These are phyloP conservation scores for Sesbania bispinosa DNA, from an alignment of 306 rosid species.

Conservation along the genomic window DNA sequence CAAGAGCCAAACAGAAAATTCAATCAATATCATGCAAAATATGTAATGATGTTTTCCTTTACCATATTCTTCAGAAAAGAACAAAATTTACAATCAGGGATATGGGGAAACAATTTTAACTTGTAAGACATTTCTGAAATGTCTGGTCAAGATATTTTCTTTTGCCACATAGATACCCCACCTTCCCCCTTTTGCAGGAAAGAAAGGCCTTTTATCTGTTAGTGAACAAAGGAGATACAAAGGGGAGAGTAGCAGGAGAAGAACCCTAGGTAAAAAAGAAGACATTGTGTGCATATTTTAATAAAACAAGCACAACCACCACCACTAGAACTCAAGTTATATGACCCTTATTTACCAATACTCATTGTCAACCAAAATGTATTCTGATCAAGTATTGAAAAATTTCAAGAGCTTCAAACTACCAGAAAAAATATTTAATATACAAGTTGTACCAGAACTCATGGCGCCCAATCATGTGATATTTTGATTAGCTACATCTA, in stretches of 20 bases:
- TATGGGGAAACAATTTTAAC: not conserved
- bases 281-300: not conserved
- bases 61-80: not conserved
- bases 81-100: not conserved
- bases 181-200: not conserved
- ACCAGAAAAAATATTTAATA: not conserved
- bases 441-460: not conserved
- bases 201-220: not conserved
- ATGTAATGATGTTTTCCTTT: conserved; percentile 10
- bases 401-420: not conserved
- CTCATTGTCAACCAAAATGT: conserved; percentile 6
- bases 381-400: not conserved
- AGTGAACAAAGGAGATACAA: not conserved
- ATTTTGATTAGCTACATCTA: not conserved
- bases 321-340: not conserved
- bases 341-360: not conserved
- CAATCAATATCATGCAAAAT: not conserved
- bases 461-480: not conserved
- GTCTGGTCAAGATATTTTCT: not conserved
- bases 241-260: not conserved
- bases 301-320: not conserved
- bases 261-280: not conserved
- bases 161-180: not conserved
- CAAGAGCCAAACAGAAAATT: not conserved
- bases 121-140: conserved; percentile 9